Evolutionary conservation across 208 protist genomes (phyloP).

Genomic region (Trichomonas tenax): DNA sequence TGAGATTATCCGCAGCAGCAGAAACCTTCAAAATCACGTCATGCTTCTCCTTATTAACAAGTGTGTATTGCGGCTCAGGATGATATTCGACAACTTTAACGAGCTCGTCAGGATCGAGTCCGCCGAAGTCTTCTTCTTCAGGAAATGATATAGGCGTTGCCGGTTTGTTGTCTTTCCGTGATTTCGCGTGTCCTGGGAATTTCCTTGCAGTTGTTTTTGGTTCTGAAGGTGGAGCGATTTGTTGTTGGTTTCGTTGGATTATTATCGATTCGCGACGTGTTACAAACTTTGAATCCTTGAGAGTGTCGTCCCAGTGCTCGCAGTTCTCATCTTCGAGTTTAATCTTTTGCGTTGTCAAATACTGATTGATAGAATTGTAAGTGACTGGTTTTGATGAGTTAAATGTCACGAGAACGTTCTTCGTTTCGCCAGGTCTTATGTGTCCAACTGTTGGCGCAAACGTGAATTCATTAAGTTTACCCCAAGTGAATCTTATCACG

Average conservation of each 20-base stretch:
- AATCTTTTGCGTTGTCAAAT: neutral
- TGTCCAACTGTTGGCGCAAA: neutral
- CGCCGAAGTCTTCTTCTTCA: neutral
- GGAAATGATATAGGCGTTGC: neutral
- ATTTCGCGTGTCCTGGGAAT: neutral
- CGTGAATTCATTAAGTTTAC: neutral
- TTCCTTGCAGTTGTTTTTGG: neutral
- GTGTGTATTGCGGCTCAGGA: conserved; percentile 26
- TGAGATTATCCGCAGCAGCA: conserved; percentile 26
- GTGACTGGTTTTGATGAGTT: neutral
- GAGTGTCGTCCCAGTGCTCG: neutral
- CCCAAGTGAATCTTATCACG: neutral
- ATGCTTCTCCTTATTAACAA: neutral
- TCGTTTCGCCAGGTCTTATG: neutral
- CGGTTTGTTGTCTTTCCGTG: neutral
- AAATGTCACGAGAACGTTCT: neutral
- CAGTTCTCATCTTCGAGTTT: neutral
- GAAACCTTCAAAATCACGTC: conserved; percentile 20
- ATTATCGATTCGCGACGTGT: neutral
- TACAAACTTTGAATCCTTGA: neutral
- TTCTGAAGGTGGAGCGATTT: neutral
- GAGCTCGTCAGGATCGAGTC: neutral
- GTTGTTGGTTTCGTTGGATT: neutral
- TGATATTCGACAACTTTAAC: neutral
- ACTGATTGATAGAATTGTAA: neutral